These are phyloP conservation scores for Backusella australiensis DNA, from an alignment of 192 early-diverging fungal genomes.

Conservation along the genomic window DNA sequence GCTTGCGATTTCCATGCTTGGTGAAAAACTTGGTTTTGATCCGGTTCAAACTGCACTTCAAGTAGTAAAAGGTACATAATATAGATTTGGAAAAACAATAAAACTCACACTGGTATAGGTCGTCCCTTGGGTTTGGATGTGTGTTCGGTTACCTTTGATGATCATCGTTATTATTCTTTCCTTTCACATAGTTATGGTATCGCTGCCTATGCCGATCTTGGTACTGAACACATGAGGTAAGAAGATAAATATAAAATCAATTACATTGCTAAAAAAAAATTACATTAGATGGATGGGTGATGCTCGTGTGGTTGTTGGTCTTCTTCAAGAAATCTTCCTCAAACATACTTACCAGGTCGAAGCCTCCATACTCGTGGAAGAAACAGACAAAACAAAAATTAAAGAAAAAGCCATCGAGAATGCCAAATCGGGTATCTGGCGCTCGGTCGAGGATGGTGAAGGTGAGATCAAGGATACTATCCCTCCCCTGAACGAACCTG, in stretches of 20 bases:
- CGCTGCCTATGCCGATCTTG: slow-evolving; percentile 56
- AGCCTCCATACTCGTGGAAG: slow-evolving; percentile 40
- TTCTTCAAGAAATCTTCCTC: slow-evolving; percentile 42
- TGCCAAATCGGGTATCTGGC: neutral
- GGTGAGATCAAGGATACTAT: slow-evolving; percentile 7
- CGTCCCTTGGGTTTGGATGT: slow-evolving; percentile 48
- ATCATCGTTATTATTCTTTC: slow-evolving; percentile 51
- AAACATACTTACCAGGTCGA: slow-evolving; percentile 39
- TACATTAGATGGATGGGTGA: slow-evolving; percentile 53
- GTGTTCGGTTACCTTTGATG: slow-evolving; percentile 52
- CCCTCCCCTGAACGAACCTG: slow-evolving; percentile 27
- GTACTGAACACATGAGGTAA: slow-evolving; percentile 44
- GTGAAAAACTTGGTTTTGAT: slow-evolving; percentile 42
- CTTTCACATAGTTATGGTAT: slow-evolving; percentile 53
- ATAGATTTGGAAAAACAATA: too few species aligned
- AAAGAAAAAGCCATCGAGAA: slow-evolving; percentile 22
- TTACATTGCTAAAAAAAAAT: neutral
- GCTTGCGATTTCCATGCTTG: slow-evolving; percentile 45
- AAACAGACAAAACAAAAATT: slow-evolving; percentile 39
- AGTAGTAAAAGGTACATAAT: slow-evolving; percentile 39
- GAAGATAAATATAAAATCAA: neutral
- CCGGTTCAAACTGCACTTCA: slow-evolving; percentile 31
- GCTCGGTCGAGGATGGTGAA: neutral
- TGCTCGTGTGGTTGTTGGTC: slow-evolving; percentile 39
- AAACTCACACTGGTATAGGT: neutral